Evolutionary conservation across 352 stramenopile genomes (phyloP), one percentile per base, ranked within the genome.

Genomic region (Paralagenidium karlingii): DNA sequence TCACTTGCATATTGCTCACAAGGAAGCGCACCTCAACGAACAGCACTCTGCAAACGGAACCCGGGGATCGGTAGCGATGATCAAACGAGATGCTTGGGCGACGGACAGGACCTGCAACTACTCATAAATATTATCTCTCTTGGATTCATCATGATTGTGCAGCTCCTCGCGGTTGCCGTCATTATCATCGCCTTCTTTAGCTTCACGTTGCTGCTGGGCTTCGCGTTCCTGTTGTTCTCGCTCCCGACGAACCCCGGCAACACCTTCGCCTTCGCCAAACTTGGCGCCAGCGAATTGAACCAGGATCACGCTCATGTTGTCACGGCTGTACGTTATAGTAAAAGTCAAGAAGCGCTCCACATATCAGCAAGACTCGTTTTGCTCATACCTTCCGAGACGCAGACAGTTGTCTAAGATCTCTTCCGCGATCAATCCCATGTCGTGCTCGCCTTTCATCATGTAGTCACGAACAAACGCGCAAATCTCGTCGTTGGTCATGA

Each of bases 401-500:
- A 88, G 58, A 36, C 78, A 86, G 37, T 73, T 56, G 55, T 91
- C 78, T 29, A 87, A 34, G 34, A 91, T 58, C 38, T 91, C 74
- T 59, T 91, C 74, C 22, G 70, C 70, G 47, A 88, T 77, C 34
- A 91, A 58, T 13, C 64, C 61, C 52, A 88, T 49, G 45, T 82
- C 59, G 25, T 32, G 51, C 46, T 91, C 70, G 39, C 76, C 76
- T 24, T 77, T 66, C 41, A 47, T 48, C 58, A 93, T 69, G 7
- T 90, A 59, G 38, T 71, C 57, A 24, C 76, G 73, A 24, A 95
- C 80, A 51, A 86, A 93, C 22, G 77, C 63, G 37, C 83, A 87
- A 19, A 78, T 64, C 38, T 94, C 74, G 49, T 96, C 76, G 44
- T 95, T 93, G 34, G 49, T 75, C 75, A 96, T 94, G 25, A 96